Conservation (phyloP, 2,329 filamentous ascomycete genomes). For the Thelonectria discophora region DNA sequence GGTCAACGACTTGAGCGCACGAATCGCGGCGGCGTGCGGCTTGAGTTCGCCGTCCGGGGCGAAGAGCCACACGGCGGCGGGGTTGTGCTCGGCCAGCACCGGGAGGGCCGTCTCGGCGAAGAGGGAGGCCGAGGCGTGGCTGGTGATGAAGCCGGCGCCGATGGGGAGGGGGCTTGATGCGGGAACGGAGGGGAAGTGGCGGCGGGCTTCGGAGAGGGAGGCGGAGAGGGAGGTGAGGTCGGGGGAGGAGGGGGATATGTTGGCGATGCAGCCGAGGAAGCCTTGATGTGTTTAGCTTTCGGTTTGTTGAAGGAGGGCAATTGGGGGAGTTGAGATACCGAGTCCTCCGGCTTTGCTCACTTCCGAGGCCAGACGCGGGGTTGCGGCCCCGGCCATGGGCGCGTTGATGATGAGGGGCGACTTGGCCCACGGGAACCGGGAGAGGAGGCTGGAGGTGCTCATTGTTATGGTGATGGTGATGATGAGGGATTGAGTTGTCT, state of each 20-base stretch:
- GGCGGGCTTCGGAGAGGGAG: constrained; percentile 44
- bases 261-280: constrained; percentile 46
- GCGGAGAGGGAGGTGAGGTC: constrained; percentile 46
- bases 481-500: neutral
- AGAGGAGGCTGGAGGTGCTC: constrained; percentile 37
- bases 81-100: constrained; percentile 60
- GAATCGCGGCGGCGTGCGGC: constrained; percentile 50
- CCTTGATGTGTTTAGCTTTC: constrained; percentile 36
- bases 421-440: constrained; percentile 44
- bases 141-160: constrained; percentile 66
- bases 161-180: constrained; percentile 61
- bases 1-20: constrained; percentile 43
- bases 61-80: constrained; percentile 73
- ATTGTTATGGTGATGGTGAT: constrained; percentile 28
- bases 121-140: constrained; percentile 51
- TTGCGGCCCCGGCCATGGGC: constrained; percentile 49
- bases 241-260: constrained; percentile 43
- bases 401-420: constrained; percentile 47
- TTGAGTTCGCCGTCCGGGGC: constrained; percentile 60
- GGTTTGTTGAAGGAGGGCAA: neutral
- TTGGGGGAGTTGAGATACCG: constrained; percentile 36
- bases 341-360: constrained; percentile 51
- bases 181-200: constrained; percentile 40
- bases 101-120: constrained; percentile 58
- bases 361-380: constrained; percentile 48